Conservation (phyloP, 2,329 filamentous ascomycete species). For the Didymella exigua region DNA sequence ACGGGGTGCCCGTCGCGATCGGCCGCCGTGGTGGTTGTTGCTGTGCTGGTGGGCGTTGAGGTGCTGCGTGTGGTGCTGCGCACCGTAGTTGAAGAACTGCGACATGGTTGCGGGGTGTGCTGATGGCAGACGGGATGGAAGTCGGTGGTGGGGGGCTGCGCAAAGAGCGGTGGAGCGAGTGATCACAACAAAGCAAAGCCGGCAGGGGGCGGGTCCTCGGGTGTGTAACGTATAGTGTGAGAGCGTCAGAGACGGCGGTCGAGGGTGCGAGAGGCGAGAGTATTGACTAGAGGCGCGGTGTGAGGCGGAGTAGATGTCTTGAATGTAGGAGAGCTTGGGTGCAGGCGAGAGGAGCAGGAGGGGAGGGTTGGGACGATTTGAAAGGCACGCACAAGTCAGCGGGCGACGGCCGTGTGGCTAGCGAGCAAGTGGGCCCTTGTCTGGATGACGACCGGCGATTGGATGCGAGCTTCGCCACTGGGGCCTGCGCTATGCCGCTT, state of each 20-base stretch:
- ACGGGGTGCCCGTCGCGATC: slow-evolving; percentile 82
- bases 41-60: slow-evolving; percentile 67
- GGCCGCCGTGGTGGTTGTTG: slow-evolving; percentile 67
- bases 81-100: slow-evolving; percentile 56
- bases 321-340: slow-evolving; percentile 17
- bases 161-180: slow-evolving; percentile 19
- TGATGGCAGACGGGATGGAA: slow-evolving; percentile 24
- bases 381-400: slow-evolving; percentile 24
- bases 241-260: slow-evolving; percentile 19
- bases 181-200: slow-evolving; percentile 34
- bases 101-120: slow-evolving; percentile 49
- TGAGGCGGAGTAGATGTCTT: slow-evolving; percentile 32
- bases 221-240: slow-evolving; percentile 14
- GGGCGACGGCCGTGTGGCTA: slow-evolving; percentile 18
- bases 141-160: slow-evolving; percentile 28
- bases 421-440: slow-evolving; percentile 12
- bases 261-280: slow-evolving; percentile 16
- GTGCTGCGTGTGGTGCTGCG: slow-evolving; percentile 55
- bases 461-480: slow-evolving; percentile 23
- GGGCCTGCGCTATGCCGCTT: not conserved
- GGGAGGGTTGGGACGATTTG: slow-evolving; percentile 24
- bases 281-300: slow-evolving; percentile 34
- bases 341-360: slow-evolving; percentile 23
- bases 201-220: slow-evolving; percentile 17
- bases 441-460: slow-evolving; percentile 1